Base-by-base conservation (phyloP, 805 yeast genomes). In the Candida nonsorbophila region DNA sequence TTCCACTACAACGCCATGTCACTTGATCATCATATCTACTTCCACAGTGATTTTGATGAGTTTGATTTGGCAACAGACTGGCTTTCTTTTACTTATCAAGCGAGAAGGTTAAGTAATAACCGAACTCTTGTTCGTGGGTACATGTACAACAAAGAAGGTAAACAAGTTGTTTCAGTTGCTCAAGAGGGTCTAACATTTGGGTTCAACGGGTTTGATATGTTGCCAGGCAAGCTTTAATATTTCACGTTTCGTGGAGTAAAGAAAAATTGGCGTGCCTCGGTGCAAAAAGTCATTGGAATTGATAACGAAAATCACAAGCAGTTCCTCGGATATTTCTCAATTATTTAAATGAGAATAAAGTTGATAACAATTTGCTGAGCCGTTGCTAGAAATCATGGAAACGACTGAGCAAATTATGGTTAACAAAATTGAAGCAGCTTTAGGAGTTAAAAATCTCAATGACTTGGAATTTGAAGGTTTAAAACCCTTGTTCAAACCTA, bases 1-100 rank as follows among this genome's bases (percentile, higher is more conserved):
- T 60, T 51, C 39, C 70, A 64, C 37, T 64, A 64, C 44, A 58
- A 55, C 31, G 70, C 69, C 15, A 63, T 64, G 69, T 59, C 67
- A 4, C 41, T 64, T 16, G 69, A 63, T 40, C 70, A 64, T 43
- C 69, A 63, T 38, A 47, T 64, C 11, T 63, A 63, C 35, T 64
- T 64, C 38, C 70, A 64, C 28, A 39, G 43, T 20, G 51, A 55
- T 19, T 42, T 41, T 16, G 29, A 32, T 2, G 48, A 43, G 14
- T 49, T 58, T 25, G 61, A 63, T 28, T 38, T 58, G 5, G 50
- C 53, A 19, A 45, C 44, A 24, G 62, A 59, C 18, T 64, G 69
- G 67, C 42, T 60, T 20, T 44, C 55, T 6, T 53, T 61, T 29
- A 42, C 49, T 11, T 61, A 61, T 40, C 69, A 60, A 36, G 53